Conservation (phyloP, 2,329 filamentous ascomycete genomes). For the Drechslerella coelobrocha region DNA sequence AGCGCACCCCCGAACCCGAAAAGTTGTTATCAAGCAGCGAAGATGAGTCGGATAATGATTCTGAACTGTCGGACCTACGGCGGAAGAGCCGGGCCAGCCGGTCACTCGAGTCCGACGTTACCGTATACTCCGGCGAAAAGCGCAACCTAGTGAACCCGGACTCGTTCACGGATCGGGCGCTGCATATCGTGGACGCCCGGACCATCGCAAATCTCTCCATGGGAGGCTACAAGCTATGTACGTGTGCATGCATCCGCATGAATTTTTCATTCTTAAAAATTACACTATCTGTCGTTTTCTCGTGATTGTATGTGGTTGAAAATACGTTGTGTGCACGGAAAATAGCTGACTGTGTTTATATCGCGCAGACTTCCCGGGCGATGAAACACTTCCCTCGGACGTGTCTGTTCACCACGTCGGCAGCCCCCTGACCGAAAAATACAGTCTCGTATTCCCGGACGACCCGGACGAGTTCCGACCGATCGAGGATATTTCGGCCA, state of each 20-base stretch:
- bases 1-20: slow-evolving; percentile 57
- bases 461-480: slow-evolving; percentile 79
- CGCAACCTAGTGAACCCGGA: slow-evolving; percentile 60
- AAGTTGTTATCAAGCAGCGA: slow-evolving; percentile 55
- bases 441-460: slow-evolving; percentile 77
- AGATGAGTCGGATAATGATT: slow-evolving; percentile 53
- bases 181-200: slow-evolving; percentile 62
- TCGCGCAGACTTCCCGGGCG: slow-evolving; percentile 59
- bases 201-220: slow-evolving; percentile 60
- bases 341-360: slow-evolving; percentile 1
- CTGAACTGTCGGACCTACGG: slow-evolving; percentile 41
- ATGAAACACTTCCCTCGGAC: slow-evolving; percentile 62
- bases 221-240: slow-evolving; percentile 58
- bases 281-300: background rate
- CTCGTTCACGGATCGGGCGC: slow-evolving; percentile 61
- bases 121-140: slow-evolving; percentile 60
- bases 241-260: slow-evolving; percentile 17
- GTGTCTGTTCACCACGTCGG: slow-evolving; percentile 87
- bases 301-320: background rate
- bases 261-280: background rate
- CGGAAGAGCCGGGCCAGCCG: slow-evolving; percentile 52
- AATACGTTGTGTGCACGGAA: background rate
- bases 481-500: slow-evolving; percentile 78
- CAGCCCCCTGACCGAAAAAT: slow-evolving; percentile 72
- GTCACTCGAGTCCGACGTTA: slow-evolving; percentile 55